A percentile compares a stretch with the other conserved stretches of the same genome.
Conservation (phyloP, 23 red algal genomes). For the Agarophyton chilense region DNA sequence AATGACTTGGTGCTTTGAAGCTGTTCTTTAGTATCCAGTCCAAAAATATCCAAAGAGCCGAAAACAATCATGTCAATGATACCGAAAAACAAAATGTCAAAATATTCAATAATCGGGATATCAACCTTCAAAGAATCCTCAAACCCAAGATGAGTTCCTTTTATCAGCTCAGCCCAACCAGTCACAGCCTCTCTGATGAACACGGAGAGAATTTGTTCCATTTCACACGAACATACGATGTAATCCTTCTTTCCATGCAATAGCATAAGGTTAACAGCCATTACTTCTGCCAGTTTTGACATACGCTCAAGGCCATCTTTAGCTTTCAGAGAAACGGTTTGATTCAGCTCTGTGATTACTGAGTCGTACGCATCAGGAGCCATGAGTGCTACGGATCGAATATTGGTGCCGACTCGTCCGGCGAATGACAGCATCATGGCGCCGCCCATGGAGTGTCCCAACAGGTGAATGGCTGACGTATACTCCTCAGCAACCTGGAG, state of each 20-base stretch:
- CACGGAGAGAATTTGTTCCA: background rate
- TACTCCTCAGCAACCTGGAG: background rate
- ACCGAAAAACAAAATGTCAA: background rate
- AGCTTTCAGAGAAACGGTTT: background rate
- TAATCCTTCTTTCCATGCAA: background rate
- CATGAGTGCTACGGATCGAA: background rate
- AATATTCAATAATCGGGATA: background rate
- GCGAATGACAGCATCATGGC: background rate
- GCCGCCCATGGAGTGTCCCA: slow-evolving; percentile 16
- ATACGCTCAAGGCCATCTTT: background rate
- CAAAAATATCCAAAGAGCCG: background rate
- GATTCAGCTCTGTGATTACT: background rate
- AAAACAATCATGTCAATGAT: background rate
- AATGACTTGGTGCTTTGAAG: background rate
- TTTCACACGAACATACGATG: background rate
- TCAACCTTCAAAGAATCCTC: slow-evolving; percentile 12
- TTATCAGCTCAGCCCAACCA: background rate
- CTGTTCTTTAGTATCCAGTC: background rate
- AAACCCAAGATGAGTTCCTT: background rate
- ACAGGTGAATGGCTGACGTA: background rate
- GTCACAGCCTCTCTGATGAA: background rate
- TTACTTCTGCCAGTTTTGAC: background rate
- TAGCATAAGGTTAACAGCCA: background rate
- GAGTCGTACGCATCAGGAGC: background rate
- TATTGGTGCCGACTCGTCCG: background rate